Base-by-base conservation (phyloP, 1,284 basidiomycete genomes). In the Crepidotus sp. region DNA sequence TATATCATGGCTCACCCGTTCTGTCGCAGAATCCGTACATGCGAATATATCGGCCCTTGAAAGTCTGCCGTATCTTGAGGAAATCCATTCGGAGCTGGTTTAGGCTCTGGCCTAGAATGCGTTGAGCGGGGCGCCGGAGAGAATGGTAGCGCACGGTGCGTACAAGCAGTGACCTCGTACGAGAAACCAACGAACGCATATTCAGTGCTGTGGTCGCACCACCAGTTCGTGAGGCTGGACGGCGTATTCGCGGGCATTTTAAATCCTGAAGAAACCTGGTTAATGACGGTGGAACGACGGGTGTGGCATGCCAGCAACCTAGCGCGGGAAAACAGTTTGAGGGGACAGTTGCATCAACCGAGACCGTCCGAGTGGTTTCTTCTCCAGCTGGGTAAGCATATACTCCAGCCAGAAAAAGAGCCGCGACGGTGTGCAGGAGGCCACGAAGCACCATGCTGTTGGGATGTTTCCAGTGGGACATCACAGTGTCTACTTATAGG, bases 131-230 rank as follows among this genome's bases (percentile, higher is more conserved):
- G 32, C n/a, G n/a, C n/a, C n/a, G n/a, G n/a, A n/a, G n/a, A n/a
- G n/a, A n/a, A n/a, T n/a, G n/a, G n/a, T n/a, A n/a, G n/a, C n/a
- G 37, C 6, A 10, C 5, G 6, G 30, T 35, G 60, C 72, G 46
- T 51, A 77, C 77, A 81, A 7, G 59, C 61, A 36, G 76, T 75
- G 18, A 84, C 67, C 56, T 80, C 78, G 51, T 85, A 84, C 55
- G 79, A 80, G 61, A 85, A 80, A 1, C 81, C 83, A 31, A 85
- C 61, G 57, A 84, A 85, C 0, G 72, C 83, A 50, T 83, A 84
- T 55, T 85, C 82, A 1, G 70, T 73, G 44, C 62, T 61, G 32
- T 62, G 57, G 45, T 71, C 59, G 56, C 82, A 85, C 83, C 82
- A 85, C 82, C 82, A 85, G 49, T 68, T 67, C 39, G 67, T 64